These are phyloP conservation scores for Penicillium riverlandense DNA, from an alignment of 495 filamentous ascomycete genomes.

Conservation along the genomic window DNA sequence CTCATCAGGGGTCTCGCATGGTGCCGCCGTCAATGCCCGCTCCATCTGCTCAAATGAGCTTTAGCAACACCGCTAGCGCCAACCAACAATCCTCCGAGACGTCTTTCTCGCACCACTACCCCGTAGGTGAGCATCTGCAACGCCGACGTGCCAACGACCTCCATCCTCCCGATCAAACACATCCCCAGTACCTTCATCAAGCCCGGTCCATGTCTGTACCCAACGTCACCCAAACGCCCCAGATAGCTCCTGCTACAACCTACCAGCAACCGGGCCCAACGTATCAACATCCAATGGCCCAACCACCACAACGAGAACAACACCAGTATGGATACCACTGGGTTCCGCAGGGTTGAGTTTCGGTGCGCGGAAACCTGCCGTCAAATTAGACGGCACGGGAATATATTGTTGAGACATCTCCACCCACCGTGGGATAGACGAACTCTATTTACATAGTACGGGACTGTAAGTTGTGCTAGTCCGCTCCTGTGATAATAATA, in stretches of 20 bases:
- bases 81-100: slow-evolving; percentile 1
- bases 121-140: too few relatives aligned
- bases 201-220: neutral
- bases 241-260: neutral
- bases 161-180: neutral
- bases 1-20: slow-evolving; percentile 4
- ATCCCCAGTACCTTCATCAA: neutral
- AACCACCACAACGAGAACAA: neutral
- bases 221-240: neutral
- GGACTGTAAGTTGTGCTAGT: too few relatives aligned
- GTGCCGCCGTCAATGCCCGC: slow-evolving; percentile 1
- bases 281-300: neutral
- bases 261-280: neutral
- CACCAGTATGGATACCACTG: neutral
- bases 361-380: slow-evolving; percentile 4
- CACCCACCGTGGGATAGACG: too few relatives aligned
- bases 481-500: too few relatives aligned
- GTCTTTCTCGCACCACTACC: slow-evolving; percentile 1
- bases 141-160: too few relatives aligned
- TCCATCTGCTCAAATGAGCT: slow-evolving; percentile 4
- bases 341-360: neutral
- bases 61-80: neutral
- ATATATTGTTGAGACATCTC: neutral
- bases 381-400: neutral
- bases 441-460: too few relatives aligned